Evolutionary conservation across 176 grass and related monocot genomes (phyloP).

Genomic region (Musa acuminata): DNA sequence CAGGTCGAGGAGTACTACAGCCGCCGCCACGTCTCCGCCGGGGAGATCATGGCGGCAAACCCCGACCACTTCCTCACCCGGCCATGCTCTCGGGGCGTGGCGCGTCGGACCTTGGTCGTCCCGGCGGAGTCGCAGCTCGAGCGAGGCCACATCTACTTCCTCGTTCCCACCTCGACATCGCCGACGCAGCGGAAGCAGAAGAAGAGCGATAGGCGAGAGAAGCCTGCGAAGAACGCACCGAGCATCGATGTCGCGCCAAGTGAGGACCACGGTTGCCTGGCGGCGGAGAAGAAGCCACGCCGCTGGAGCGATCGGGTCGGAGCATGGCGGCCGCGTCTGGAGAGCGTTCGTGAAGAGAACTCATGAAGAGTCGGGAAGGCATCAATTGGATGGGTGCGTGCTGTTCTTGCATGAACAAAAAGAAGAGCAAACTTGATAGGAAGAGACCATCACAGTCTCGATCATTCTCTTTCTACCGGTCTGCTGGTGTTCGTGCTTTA

Average conservation of each 20-base stretch:
- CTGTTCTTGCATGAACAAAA: too few relatives aligned
- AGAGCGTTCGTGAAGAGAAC: slow-evolving; percentile 6
- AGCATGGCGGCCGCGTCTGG: slow-evolving; percentile 11
- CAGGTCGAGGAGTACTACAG: slow-evolving; percentile 16
- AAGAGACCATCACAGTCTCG: too few relatives aligned
- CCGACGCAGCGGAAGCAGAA: not conserved
- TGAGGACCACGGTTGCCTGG: not conserved
- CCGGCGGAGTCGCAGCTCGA: slow-evolving; percentile 11
- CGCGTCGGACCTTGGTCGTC: not conserved
- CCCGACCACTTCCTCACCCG: slow-evolving; percentile 14
- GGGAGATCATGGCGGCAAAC: slow-evolving; percentile 13
- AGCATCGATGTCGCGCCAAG: too few relatives aligned
- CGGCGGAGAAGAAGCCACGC: not conserved
- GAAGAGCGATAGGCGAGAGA: not conserved
- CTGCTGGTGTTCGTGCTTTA: not conserved
- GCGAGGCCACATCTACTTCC: slow-evolving; percentile 18
- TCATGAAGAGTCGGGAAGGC: not conserved
- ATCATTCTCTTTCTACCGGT: not conserved
- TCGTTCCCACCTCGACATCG: not conserved
- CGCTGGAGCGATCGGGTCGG: slow-evolving; percentile 6
- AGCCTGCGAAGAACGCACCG: too few relatives aligned
- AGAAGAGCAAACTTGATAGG: too few relatives aligned
- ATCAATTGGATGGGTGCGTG: too few relatives aligned
- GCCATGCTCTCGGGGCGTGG: slow-evolving; percentile 2
- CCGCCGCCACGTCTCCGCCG: not conserved